These are phyloP conservation scores for Penicillium ochrochloron DNA, from an alignment of 495 filamentous ascomycete genomes.

Conservation along the genomic window DNA sequence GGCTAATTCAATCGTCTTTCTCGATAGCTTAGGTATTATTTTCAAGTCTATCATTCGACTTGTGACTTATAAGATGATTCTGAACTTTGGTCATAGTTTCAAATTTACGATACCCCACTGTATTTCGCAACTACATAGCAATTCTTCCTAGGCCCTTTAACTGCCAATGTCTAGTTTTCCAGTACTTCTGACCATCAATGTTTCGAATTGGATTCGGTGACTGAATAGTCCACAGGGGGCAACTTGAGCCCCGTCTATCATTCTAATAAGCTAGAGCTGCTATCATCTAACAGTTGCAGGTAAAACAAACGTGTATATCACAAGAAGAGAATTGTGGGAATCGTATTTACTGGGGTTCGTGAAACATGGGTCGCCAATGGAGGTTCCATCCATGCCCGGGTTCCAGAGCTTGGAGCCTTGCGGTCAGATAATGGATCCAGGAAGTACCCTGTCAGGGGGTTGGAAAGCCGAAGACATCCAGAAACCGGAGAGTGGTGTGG, in stretches of 20 bases:
- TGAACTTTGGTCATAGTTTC: too few relatives aligned
- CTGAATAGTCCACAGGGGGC: not conserved
- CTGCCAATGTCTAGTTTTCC: too few relatives aligned
- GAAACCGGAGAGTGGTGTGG: not conserved
- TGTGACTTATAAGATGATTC: too few relatives aligned
- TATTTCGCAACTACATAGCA: too few relatives aligned
- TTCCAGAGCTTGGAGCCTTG: not conserved
- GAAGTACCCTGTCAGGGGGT: not conserved
- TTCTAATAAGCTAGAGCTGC: slow-evolving; percentile 5
- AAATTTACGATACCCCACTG: too few relatives aligned
- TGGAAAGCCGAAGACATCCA: not conserved
- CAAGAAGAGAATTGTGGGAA: slow-evolving; percentile 25
- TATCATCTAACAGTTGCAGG: slow-evolving; percentile 2
- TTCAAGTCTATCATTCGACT: too few relatives aligned
- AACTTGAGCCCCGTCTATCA: not conserved
- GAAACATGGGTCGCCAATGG: slow-evolving; percentile 17
- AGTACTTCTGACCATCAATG: not conserved
- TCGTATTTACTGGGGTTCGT: slow-evolving; percentile 26
- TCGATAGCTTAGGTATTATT: too few relatives aligned
- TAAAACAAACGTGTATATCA: slow-evolving; percentile 15
- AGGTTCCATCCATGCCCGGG: not conserved
- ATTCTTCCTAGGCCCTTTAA: too few relatives aligned
- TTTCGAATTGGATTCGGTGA: not conserved
- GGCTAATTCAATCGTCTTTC: too few relatives aligned
- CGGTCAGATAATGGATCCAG: not conserved